Evolutionary conservation across 345 rosid species (phyloP).

Genomic region (Pugionium cornutum): DNA sequence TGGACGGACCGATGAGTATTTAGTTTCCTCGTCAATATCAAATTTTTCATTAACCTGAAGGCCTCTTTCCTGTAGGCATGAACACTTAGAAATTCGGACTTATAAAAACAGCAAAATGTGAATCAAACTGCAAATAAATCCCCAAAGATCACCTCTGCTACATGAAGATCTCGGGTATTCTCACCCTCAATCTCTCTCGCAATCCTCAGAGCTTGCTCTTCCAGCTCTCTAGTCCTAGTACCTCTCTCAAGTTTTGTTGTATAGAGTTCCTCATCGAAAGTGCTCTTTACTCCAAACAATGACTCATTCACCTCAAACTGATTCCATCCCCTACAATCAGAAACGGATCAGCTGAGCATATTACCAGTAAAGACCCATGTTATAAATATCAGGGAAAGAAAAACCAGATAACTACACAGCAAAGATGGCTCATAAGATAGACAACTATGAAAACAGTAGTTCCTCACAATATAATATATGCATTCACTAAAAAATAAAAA

Average conservation of each 20-base stretch:
- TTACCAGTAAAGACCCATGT: constrained; percentile 17
- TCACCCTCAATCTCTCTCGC: constrained; percentile 95
- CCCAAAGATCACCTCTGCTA: constrained; percentile 72
- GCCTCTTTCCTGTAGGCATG: constrained; percentile 79
- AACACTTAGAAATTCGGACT: constrained; percentile 10
- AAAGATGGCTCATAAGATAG: constrained; percentile 20
- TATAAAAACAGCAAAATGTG: constrained; percentile 1
- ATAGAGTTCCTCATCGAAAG: constrained; percentile 85
- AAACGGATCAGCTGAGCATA: constrained; percentile 23
- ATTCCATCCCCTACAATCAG: constrained; percentile 67
- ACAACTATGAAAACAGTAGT: background rate
- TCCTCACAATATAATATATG: constrained; percentile 11
- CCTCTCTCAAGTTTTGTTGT: constrained; percentile 84
- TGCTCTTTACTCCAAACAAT: constrained; percentile 87
- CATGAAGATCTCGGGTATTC: constrained; percentile 78
- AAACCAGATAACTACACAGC: background rate
- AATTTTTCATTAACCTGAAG: constrained; percentile 52
- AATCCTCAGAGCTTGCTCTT: constrained; percentile 78
- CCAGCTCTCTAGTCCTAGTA: constrained; percentile 56
- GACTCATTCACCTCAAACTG: constrained; percentile 76
- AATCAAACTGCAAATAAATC: constrained; percentile 18
- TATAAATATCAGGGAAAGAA: constrained; percentile 22
- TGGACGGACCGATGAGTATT: constrained; percentile 75
- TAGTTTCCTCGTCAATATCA: constrained; percentile 80
- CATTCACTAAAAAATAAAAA: background rate